Conservation (phyloP, 1,284 basidiomycete genomes). For the Ustilago vetiveriae region DNA sequence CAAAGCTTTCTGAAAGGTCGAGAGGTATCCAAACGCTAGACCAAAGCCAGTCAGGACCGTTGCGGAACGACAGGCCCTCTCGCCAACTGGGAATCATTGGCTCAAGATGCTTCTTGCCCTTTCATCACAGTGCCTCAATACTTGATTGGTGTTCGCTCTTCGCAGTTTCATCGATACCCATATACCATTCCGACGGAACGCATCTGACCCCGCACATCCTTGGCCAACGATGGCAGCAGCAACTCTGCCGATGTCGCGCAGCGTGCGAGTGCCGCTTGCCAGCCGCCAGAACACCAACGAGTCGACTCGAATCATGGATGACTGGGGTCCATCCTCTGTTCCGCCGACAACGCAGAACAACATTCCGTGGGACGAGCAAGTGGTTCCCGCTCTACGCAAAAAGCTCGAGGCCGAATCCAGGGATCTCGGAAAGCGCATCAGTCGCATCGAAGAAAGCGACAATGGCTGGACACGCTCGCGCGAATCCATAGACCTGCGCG, state of each 20-base stretch:
- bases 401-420: conserved; percentile 47
- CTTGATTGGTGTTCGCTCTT: too few relatives aligned
- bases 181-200: too few relatives aligned
- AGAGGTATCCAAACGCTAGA: too few relatives aligned
- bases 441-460: conserved; percentile 40
- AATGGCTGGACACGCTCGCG: conserved; percentile 23
- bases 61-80: too few relatives aligned
- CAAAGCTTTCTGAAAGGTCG: too few relatives aligned
- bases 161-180: too few relatives aligned
- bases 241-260: conserved; percentile 31
- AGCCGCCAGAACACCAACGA: conserved; percentile 17
- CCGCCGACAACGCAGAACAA: conserved; percentile 16
- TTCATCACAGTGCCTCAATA: too few relatives aligned
- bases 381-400: conserved; percentile 50
- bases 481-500: conserved; percentile 11
- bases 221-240: conserved; percentile 30
- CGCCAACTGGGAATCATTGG: too few relatives aligned
- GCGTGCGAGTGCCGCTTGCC: conserved; percentile 19
- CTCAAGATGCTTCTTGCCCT: too few relatives aligned
- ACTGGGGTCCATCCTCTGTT: conserved; percentile 44
- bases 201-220: too few relatives aligned
- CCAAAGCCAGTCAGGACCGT: too few relatives aligned
- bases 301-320: conserved; percentile 6
- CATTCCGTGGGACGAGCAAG: conserved; percentile 51
- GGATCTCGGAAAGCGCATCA: conserved; percentile 42